Evolutionary conservation across 352 stramenopile species (phyloP).

Genomic region (Hyphochytrium catenoides): DNA sequence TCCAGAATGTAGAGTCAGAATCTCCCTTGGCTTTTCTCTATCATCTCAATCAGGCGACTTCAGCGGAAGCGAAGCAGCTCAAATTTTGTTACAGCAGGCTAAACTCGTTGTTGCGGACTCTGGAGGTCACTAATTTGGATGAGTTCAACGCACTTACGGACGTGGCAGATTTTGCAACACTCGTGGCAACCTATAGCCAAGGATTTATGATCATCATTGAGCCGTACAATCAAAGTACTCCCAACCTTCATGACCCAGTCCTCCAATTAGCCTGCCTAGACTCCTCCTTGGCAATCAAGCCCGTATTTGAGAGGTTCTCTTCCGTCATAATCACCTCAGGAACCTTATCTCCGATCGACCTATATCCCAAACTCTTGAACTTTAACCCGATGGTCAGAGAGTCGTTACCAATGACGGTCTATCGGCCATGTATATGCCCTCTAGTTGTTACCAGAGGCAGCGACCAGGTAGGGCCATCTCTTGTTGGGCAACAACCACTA

Average conservation of each 20-base stretch:
- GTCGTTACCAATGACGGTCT: conserved; percentile 94
- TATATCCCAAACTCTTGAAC: conserved; percentile 94
- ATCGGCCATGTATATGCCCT: conserved; percentile 89
- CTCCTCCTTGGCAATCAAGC: conserved; percentile 89
- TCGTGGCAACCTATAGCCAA: conserved; percentile 88
- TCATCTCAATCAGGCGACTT: conserved; percentile 70
- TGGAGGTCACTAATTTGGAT: conserved; percentile 91
- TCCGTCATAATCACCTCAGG: conserved; percentile 70
- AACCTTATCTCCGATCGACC: conserved; percentile 93
- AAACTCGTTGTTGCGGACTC: conserved; percentile 79
- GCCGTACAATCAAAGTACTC: conserved; percentile 64
- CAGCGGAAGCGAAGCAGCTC: conserved; percentile 87
- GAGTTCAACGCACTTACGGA: conserved; percentile 84
- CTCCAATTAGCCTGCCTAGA: conserved; percentile 90
- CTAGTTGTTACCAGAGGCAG: conserved; percentile 89
- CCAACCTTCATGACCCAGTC: conserved; percentile 29
- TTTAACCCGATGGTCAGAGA: conserved; percentile 88
- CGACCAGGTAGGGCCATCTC: conserved; percentile 48
- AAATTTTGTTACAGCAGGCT: conserved; percentile 93
- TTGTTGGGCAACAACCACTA: conserved; percentile 1
- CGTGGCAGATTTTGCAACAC: conserved; percentile 89
- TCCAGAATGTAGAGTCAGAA: conserved; percentile 80
- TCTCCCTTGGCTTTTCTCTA: conserved; percentile 90
- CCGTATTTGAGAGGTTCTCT: conserved; percentile 84
- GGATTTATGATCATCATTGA: conserved; percentile 97